A percentile compares a stretch with the other conserved stretches of the same genome.
phyloP scores from a whole-genome alignment of 257 asterid genomes.

The Rhazya stricta region DNA sequence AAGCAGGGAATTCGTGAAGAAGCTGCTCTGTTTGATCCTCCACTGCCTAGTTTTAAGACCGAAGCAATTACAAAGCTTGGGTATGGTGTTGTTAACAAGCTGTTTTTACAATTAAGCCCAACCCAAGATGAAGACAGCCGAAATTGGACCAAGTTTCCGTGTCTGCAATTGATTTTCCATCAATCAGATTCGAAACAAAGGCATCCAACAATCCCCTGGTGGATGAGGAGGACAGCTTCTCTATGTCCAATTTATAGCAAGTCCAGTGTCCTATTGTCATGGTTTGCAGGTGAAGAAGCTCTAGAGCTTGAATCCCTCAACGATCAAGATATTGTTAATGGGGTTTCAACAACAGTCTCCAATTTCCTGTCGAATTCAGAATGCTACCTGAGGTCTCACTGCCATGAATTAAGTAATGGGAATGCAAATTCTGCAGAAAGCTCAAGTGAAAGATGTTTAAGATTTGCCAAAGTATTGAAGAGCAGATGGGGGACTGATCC shows the following conservation, averaged over 20 bases:
- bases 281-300: conserved; percentile 90
- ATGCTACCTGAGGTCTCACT: not conserved
- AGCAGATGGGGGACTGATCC: conserved; percentile 88
- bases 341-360: conserved; percentile 55
- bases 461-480: conserved; percentile 50
- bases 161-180: conserved; percentile 67
- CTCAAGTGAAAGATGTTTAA: conserved; percentile 7
- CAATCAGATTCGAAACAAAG: conserved; percentile 25
- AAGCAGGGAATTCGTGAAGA: conserved; percentile 49
- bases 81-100: conserved; percentile 75
- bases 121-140: conserved; percentile 13
- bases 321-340: conserved; percentile 53
- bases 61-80: conserved; percentile 73
- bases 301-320: conserved; percentile 53
- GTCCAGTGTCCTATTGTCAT: conserved; percentile 49
- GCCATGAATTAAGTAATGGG: conserved; percentile 25
- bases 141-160: conserved; percentile 30
- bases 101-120: conserved; percentile 45
- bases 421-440: conserved; percentile 8
- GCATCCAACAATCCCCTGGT: conserved; percentile 50
- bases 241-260: conserved; percentile 46
- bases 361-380: conserved; percentile 34
- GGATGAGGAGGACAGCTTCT: conserved; percentile 73
- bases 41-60: conserved; percentile 52
- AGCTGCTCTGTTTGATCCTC: conserved; percentile 49